Conservation (phyloP, 2,329 filamentous ascomycete species). For the Claviceps africana region DNA sequence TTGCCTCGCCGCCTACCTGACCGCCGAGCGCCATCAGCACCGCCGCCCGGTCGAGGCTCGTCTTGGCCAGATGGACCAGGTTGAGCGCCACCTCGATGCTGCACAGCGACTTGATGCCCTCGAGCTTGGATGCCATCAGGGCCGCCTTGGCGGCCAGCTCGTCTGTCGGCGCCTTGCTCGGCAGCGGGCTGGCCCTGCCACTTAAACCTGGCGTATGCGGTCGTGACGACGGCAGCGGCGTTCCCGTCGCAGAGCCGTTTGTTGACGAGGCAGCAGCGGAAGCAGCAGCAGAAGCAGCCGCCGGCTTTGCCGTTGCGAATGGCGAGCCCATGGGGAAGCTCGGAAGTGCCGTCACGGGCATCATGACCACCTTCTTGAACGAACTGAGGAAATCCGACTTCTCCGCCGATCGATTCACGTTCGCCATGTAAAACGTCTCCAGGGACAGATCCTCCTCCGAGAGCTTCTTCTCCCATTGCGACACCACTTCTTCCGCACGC, state of each 20-base stretch:
- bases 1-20: conserved; percentile 67
- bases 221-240: conserved; percentile 28
- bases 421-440: conserved; percentile 93
- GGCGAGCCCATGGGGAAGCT: conserved; percentile 47
- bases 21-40: conserved; percentile 71
- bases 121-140: conserved; percentile 85
- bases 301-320: conserved; percentile 34
- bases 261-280: conserved; percentile 9
- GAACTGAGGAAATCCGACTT: conserved; percentile 94
- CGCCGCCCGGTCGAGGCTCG: conserved; percentile 71
- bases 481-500: conserved; percentile 63
- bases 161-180: conserved; percentile 60
- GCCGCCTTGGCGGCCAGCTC: conserved; percentile 96
- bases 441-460: conserved; percentile 80
- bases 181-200: conserved; percentile 27
- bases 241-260: conserved; percentile 14
- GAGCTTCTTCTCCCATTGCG: conserved; percentile 79
- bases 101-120: conserved; percentile 89
- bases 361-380: conserved; percentile 98
- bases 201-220: conserved; percentile 34
- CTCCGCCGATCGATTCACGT: conserved; percentile 83
- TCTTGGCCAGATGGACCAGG: conserved; percentile 77
- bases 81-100: conserved; percentile 90
- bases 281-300: background rate
- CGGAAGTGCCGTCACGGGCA: conserved; percentile 84